A percentile compares a stretch with the other conserved stretches of the same genome.
Evolutionary conservation across 352 stramenopile species (phyloP).

Genomic region (Albugo candida): DNA sequence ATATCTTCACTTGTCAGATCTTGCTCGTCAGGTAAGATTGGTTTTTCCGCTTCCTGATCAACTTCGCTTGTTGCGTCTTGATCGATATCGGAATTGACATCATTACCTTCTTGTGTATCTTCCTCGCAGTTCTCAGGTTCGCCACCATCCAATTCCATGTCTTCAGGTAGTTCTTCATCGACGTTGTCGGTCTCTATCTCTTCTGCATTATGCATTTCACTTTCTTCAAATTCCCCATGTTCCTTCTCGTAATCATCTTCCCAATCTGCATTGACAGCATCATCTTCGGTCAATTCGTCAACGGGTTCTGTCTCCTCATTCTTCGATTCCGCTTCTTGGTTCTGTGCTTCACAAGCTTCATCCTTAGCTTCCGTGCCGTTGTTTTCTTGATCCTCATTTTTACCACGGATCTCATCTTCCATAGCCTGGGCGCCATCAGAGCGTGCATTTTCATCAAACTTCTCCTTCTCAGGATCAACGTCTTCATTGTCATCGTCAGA

Average conservation of each 20-base stretch:
- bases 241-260: constrained; percentile 75
- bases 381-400: constrained; percentile 33
- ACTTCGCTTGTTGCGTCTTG: constrained; percentile 16
- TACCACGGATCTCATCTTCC: constrained; percentile 77
- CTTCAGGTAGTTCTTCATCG: constrained; percentile 51
- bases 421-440: constrained; percentile 50
- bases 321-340: constrained; percentile 18
- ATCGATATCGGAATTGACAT: constrained; percentile 20
- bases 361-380: constrained; percentile 13
- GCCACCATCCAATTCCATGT: constrained; percentile 77
- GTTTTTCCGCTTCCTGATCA: constrained; percentile 12
- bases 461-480: constrained; percentile 92
- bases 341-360: constrained; percentile 15
- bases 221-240: constrained; percentile 32
- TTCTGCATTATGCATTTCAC: constrained; percentile 33
- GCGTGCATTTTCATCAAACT: constrained; percentile 80
- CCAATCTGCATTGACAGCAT: constrained; percentile 83
- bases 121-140: constrained; percentile 22
- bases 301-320: constrained; percentile 13
- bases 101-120: constrained; percentile 21
- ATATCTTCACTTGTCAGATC: constrained; percentile 19
- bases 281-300: constrained; percentile 16
- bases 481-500: constrained; percentile 84
- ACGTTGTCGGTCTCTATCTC: constrained; percentile 52
- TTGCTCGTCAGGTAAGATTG: constrained; percentile 22